Evolutionary conservation across 2,329 filamentous ascomycete genomes (phyloP).

Genomic region (Madurella mycetomatis): DNA sequence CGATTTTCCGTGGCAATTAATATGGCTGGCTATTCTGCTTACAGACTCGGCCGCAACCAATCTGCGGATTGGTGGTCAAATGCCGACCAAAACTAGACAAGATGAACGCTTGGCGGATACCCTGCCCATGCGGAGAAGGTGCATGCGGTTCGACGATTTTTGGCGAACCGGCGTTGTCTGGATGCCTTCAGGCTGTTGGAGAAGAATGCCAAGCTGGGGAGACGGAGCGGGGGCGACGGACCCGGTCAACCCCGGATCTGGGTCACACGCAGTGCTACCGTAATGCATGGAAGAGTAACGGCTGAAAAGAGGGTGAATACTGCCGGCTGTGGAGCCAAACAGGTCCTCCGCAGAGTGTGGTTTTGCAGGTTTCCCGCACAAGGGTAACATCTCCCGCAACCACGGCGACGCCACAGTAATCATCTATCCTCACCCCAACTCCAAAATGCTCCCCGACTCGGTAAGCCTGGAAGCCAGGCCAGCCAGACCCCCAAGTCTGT

Average conservation of each 20-base stretch:
- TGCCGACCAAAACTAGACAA: slow-evolving; percentile 14
- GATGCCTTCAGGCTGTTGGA: slow-evolving; percentile 3
- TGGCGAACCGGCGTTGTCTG: not conserved
- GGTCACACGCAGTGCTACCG: not conserved
- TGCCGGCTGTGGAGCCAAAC: not conserved
- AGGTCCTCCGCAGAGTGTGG: not conserved
- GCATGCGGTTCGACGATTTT: not conserved
- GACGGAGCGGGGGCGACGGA: not conserved
- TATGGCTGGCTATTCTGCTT: not conserved
- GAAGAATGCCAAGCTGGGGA: not conserved
- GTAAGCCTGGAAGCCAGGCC: not conserved
- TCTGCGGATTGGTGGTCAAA: slow-evolving; percentile 10
- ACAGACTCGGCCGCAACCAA: slow-evolving; percentile 7
- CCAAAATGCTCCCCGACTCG: not conserved
- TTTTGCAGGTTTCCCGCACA: slow-evolving; percentile 1
- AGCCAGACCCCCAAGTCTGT: too few relatives aligned
- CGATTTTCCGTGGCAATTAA: not conserved
- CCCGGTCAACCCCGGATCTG: not conserved
- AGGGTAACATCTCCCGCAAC: slow-evolving; percentile 16
- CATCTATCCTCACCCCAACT: not conserved
- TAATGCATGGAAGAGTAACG: not conserved
- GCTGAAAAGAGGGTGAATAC: slow-evolving; percentile 1
- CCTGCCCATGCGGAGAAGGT: slow-evolving; percentile 15
- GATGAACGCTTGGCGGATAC: slow-evolving; percentile 9
- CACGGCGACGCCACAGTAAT: not conserved